Evolutionary conservation across 495 filamentous ascomycete species (phyloP).

Genomic region (Hyaloscypha bicolor): DNA sequence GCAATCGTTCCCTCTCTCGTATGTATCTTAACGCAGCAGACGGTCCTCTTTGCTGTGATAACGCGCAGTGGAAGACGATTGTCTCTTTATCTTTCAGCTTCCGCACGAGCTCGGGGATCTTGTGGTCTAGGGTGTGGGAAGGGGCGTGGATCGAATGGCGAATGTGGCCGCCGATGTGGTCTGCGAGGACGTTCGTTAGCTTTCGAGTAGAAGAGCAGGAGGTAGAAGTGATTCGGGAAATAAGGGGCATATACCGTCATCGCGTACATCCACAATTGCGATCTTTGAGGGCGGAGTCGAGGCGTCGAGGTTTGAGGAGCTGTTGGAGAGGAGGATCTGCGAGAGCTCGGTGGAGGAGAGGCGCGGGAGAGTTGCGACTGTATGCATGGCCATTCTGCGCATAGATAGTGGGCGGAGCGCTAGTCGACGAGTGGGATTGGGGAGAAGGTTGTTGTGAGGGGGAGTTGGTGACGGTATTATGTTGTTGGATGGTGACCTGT

Average conservation of each 20-base stretch:
- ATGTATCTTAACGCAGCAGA: conserved; percentile 69
- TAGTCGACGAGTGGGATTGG: background rate
- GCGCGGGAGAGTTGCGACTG: conserved; percentile 62
- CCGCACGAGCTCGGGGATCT: conserved; percentile 78
- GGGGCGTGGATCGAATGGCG: conserved; percentile 73
- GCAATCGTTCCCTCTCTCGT: conserved; percentile 58
- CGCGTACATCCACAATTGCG: conserved; percentile 87
- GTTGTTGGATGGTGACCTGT: background rate
- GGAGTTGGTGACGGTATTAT: background rate
- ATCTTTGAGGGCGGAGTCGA: conserved; percentile 46
- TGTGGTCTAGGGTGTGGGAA: conserved; percentile 68
- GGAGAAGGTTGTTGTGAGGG: background rate
- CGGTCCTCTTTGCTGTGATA: conserved; percentile 86
- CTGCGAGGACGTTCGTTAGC: conserved; percentile 40
- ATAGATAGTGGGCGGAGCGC: background rate
- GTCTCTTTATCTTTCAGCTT: conserved; percentile 75
- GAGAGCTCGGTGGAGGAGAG: conserved; percentile 66
- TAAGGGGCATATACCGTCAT: conserved; percentile 56
- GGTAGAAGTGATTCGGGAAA: conserved; percentile 3
- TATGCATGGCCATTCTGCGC: conserved; percentile 54
- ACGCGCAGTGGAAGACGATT: conserved; percentile 94
- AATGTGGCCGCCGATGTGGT: conserved; percentile 95
- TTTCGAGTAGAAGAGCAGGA: background rate
- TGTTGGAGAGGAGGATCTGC: conserved; percentile 44
- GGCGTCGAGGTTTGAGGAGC: conserved; percentile 34